Conservation (phyloP, 768 basidiomycete genomes). For the Xerocomellus dryophilus region DNA sequence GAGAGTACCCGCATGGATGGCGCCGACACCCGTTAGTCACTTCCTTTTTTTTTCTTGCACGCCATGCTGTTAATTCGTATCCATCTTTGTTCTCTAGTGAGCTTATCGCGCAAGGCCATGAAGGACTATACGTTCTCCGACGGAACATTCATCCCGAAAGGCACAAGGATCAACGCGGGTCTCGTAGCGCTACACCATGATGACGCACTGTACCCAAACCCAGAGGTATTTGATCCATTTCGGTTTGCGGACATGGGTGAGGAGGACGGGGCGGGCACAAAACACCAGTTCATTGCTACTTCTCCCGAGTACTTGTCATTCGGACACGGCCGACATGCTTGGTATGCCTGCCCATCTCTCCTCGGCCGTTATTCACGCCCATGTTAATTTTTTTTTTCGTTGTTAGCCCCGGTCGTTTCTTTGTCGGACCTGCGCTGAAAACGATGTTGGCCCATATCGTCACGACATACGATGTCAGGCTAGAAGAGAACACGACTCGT, state of each 20-base stretch:
- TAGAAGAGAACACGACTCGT: slow-evolving; percentile 1
- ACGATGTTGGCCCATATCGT: slow-evolving; percentile 45
- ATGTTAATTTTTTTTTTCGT: not conserved
- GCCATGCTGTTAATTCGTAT: too few relatives aligned
- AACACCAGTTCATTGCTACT: slow-evolving; percentile 36
- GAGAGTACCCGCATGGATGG: slow-evolving; percentile 33
- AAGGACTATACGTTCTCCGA: slow-evolving; percentile 35
- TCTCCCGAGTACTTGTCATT: slow-evolving; percentile 34
- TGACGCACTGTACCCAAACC: slow-evolving; percentile 27
- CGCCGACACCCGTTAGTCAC: slow-evolving; percentile 1
- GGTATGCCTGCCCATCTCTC: slow-evolving; percentile 11
- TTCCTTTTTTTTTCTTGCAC: not conserved
- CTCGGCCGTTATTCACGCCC: slow-evolving; percentile 1
- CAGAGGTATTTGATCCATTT: slow-evolving; percentile 43
- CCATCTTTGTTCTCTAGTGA: slow-evolving; percentile 12
- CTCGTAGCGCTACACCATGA: slow-evolving; percentile 8
- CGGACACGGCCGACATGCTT: slow-evolving; percentile 29
- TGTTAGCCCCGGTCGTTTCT: slow-evolving; percentile 32
- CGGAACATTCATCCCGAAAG: slow-evolving; percentile 35
- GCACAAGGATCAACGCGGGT: slow-evolving; percentile 10
- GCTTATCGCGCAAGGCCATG: slow-evolving; percentile 31
- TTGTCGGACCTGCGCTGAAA: slow-evolving; percentile 43
- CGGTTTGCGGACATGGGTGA: slow-evolving; percentile 42
- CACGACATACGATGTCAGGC: slow-evolving; percentile 14
- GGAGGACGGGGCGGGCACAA: slow-evolving; percentile 29